Percentiles rank a stretch among this genome's conserved stretches.
Evolutionary conservation across 148 eudicot genomes (phyloP).

Genomic region (Camellia japonica): DNA sequence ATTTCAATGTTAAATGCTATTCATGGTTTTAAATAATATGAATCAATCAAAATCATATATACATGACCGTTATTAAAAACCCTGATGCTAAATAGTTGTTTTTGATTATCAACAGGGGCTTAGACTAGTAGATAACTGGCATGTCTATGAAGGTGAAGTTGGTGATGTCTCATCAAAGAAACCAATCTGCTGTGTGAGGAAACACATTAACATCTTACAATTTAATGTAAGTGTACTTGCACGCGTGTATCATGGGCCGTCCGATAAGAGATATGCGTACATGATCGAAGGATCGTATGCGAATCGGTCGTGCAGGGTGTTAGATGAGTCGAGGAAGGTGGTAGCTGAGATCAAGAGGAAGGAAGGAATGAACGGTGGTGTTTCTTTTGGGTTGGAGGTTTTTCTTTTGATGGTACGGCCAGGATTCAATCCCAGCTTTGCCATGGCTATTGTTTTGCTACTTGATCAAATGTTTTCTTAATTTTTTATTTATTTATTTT

Average conservation of each 20-base stretch:
- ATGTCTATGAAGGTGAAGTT: conserved; percentile 59
- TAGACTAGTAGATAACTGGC: conserved; percentile 52
- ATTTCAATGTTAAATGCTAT: too few relatives aligned
- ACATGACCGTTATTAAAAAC: too few relatives aligned
- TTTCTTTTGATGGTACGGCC: conserved; percentile 59
- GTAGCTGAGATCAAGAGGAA: conserved; percentile 79
- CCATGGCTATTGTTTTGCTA: conserved; percentile 72
- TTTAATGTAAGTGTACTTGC: conserved; percentile 44
- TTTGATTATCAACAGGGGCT: conserved; percentile 32
- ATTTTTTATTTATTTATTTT: neutral
- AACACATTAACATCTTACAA: conserved; percentile 32
- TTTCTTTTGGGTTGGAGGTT: conserved; percentile 72
- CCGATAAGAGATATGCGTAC: conserved; percentile 34
- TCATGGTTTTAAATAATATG: too few relatives aligned
- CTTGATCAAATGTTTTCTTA: conserved; percentile 71
- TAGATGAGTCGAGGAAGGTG: conserved; percentile 47
- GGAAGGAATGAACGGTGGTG: conserved; percentile 46
- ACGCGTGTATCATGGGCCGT: conserved; percentile 30
- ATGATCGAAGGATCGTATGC: conserved; percentile 65
- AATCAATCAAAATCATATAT: too few relatives aligned
- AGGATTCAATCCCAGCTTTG: conserved; percentile 55
- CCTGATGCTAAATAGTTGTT: neutral
- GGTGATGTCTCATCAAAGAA: neutral
- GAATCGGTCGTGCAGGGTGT: conserved; percentile 49
- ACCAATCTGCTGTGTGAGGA: conserved; percentile 41